These are phyloP conservation scores for Pseudocercospora musae DNA, from an alignment of 2,329 filamentous ascomycete species.

Conservation along the genomic window DNA sequence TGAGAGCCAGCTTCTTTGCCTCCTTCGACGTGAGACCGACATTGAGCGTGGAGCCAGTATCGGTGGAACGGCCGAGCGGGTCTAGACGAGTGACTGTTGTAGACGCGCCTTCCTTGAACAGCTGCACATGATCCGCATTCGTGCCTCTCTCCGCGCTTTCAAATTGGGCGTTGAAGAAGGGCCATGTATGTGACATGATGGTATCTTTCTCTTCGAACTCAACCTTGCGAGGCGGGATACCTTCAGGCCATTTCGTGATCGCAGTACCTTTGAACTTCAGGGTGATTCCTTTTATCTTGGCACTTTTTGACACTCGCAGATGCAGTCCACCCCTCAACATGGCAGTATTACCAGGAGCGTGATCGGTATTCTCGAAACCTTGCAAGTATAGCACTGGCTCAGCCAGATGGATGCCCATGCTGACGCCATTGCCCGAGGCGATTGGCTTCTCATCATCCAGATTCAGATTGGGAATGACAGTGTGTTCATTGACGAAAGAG, in stretches of 20 bases:
- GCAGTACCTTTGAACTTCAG: constrained; percentile 82
- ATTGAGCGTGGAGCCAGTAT: constrained; percentile 43
- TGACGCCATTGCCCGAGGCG: constrained; percentile 72
- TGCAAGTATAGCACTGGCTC: constrained; percentile 78
- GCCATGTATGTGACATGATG: constrained; percentile 82
- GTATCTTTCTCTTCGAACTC: constrained; percentile 81
- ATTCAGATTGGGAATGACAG: constrained; percentile 29
- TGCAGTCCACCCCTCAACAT: constrained; percentile 82
- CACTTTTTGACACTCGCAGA: constrained; percentile 78
- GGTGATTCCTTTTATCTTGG: constrained; percentile 89
- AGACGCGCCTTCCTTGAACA: constrained; percentile 44
- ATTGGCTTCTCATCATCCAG: constrained; percentile 62
- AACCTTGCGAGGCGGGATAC: constrained; percentile 81
- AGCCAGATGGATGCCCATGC: constrained; percentile 69
- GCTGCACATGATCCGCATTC: constrained; percentile 60
- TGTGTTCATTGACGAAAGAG: constrained; percentile 19
- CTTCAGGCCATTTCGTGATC: constrained; percentile 92
- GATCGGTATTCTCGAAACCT: constrained; percentile 71
- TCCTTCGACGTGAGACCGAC: constrained; percentile 44
- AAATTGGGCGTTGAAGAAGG: constrained; percentile 82
- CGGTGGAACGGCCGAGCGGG: constrained; percentile 31
- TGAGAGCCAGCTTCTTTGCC: constrained; percentile 68
- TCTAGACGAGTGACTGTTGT: constrained; percentile 35
- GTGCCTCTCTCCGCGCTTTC: constrained; percentile 58
- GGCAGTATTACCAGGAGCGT: constrained; percentile 65